Conservation (phyloP, 352 stramenopile species). For the Phytophthora meadii region DNA sequence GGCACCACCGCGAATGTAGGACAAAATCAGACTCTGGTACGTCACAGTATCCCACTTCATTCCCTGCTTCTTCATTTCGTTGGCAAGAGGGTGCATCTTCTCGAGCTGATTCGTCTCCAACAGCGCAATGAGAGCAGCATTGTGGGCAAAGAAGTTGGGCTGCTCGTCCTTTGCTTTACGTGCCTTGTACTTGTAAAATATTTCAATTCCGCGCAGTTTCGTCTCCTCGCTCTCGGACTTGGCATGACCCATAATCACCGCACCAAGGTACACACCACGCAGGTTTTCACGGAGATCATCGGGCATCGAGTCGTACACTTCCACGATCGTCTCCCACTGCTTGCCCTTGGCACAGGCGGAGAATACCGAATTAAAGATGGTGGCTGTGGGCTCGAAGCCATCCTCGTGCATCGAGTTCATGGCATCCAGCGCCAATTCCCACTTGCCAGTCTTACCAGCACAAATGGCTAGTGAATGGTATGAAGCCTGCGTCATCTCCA, state of each 20-base stretch:
- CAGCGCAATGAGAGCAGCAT: constrained; percentile 64
- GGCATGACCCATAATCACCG: constrained; percentile 77
- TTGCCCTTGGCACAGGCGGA: constrained; percentile 80
- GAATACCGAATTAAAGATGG: constrained; percentile 86
- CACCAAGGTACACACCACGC: constrained; percentile 64
- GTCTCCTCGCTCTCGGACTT: constrained; percentile 56
- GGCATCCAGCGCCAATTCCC: constrained; percentile 70
- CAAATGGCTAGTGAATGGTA: constrained; percentile 86
- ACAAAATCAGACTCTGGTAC: constrained; percentile 70
- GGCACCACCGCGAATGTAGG: constrained; percentile 64
- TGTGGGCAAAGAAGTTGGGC: constrained; percentile 78
- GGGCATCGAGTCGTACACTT: constrained; percentile 70
- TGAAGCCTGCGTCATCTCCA: constrained; percentile 79
- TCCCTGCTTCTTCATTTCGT: constrained; percentile 64
- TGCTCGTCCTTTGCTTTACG: constrained; percentile 34
- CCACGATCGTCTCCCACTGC: constrained; percentile 69
- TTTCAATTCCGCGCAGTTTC: constrained; percentile 48
- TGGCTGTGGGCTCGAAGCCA: constrained; percentile 67
- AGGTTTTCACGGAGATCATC: constrained; percentile 43
- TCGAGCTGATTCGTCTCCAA: constrained; percentile 67
- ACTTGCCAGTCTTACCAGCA: constrained; percentile 76
- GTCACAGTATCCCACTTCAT: constrained; percentile 77
- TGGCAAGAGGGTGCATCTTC: constrained; percentile 58
- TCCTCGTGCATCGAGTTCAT: constrained; percentile 56
- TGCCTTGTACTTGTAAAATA: constrained; percentile 62